Percentiles rank a stretch among this genome's conserved stretches.
phyloP scores from a whole-genome alignment of 2,329 filamentous ascomycete genomes.

The Colletotrichum melonis region DNA sequence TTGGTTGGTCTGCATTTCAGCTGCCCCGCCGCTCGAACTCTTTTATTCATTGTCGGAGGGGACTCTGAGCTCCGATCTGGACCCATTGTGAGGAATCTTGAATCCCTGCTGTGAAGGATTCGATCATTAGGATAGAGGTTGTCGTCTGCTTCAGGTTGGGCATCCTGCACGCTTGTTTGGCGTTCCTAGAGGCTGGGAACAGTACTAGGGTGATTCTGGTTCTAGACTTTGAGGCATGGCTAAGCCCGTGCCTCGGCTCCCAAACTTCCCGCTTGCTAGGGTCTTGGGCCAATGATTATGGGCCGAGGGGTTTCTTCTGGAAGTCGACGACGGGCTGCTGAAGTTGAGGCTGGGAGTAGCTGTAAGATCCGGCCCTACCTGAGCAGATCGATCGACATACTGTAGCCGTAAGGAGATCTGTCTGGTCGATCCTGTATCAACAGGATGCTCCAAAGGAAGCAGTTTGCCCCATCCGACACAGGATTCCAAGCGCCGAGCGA shows the following conservation, averaged over 20 bases:
- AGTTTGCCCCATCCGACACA: neutral
- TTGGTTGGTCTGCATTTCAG: neutral
- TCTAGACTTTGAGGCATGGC: slow-evolving; percentile 4
- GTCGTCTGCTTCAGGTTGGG: neutral
- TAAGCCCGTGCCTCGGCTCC: neutral
- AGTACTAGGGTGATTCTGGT: neutral
- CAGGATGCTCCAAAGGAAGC: neutral
- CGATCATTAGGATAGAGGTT: slow-evolving; percentile 2
- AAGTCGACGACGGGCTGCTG: slow-evolving; percentile 13
- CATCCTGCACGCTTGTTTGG: neutral
- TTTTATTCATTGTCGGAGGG: neutral
- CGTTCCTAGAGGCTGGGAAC: neutral
- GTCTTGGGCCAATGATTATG: slow-evolving; percentile 2
- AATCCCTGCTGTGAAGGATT: neutral
- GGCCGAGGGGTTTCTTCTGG: neutral
- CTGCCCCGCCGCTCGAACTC: slow-evolving; percentile 17
- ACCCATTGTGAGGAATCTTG: neutral
- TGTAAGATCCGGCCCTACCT: neutral
- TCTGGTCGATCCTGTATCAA: slow-evolving; percentile 14
- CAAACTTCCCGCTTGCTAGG: neutral
- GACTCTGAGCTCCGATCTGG: neutral
- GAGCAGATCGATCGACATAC: slow-evolving; percentile 23
- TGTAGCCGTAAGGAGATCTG: slow-evolving; percentile 1
- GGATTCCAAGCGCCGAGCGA: neutral
- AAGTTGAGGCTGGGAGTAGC: slow-evolving; percentile 23